phyloP scores from a whole-genome alignment of 2,329 filamentous ascomycete genomes.

The Diaporthe caulivora region DNA sequence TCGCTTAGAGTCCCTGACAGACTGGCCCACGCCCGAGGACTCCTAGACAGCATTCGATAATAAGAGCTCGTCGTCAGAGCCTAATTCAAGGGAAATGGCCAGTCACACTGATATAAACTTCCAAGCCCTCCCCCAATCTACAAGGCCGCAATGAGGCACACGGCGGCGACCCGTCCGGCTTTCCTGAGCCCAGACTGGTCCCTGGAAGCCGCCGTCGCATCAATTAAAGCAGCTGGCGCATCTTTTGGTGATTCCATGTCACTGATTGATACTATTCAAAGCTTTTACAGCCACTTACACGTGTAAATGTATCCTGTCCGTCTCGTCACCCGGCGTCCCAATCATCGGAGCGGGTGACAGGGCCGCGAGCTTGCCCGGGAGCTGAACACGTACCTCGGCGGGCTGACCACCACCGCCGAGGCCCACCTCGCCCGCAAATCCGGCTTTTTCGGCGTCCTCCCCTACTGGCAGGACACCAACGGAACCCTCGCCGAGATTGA shows the following conservation, averaged over 20 bases:
- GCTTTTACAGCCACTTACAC: not conserved
- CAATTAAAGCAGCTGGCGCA: conserved; percentile 37
- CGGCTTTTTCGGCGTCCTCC: conserved; percentile 46
- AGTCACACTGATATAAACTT: conserved; percentile 40
- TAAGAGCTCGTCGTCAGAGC: not conserved
- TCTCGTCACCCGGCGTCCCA: conserved; percentile 37
- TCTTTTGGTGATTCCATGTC: conserved; percentile 15
- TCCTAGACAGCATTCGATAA: not conserved
- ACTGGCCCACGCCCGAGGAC: not conserved
- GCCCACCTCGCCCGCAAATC: conserved; percentile 33
- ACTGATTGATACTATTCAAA: not conserved
- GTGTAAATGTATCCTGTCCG: conserved; percentile 47
- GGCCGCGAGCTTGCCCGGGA: conserved; percentile 35
- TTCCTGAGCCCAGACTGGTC: conserved; percentile 37
- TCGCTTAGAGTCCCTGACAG: not conserved
- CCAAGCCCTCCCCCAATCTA: conserved; percentile 37
- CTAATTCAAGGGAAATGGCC: not conserved
- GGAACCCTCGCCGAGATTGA: conserved; percentile 44
- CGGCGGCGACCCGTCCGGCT: conserved; percentile 39
- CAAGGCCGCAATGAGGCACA: conserved; percentile 36
- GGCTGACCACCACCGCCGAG: conserved; percentile 25
- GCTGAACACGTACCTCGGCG: conserved; percentile 37
- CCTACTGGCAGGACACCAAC: conserved; percentile 45
- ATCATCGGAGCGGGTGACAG: conserved; percentile 36
- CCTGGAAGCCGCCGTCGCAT: conserved; percentile 35